Evolutionary conservation across 495 filamentous ascomycete species (phyloP).

Genomic region (Trichoderma orchidacearum): DNA sequence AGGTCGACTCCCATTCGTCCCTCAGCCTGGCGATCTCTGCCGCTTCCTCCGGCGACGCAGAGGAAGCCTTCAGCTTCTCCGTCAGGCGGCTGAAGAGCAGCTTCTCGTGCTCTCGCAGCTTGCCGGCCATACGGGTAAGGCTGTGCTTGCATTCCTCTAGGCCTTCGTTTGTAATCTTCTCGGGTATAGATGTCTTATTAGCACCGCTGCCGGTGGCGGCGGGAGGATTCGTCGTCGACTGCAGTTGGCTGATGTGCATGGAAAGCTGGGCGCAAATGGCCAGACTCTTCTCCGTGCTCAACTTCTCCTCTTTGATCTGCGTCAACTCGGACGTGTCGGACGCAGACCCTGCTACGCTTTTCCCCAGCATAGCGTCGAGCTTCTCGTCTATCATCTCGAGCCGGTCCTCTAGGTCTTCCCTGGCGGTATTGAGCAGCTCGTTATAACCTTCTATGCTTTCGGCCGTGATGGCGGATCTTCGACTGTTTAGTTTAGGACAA

Average conservation of each 20-base stretch:
- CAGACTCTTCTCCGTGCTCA: not conserved
- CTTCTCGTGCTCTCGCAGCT: not conserved
- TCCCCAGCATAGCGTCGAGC: not conserved
- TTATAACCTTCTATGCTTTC: not conserved
- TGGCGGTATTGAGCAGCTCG: not conserved
- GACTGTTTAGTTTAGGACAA: not conserved
- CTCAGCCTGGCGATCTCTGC: not conserved
- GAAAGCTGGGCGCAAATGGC: not conserved
- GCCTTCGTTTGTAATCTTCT: not conserved
- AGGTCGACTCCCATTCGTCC: not conserved
- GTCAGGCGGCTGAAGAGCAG: not conserved
- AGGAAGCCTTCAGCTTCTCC: not conserved
- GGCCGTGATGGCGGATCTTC: not conserved
- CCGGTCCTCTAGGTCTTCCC: not conserved
- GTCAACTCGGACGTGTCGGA: not conserved
- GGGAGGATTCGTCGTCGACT: not conserved
- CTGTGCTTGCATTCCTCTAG: not conserved
- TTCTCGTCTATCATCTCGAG: not conserved
- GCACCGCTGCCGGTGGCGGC: not conserved
- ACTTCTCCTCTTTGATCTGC: not conserved
- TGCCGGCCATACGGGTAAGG: not conserved
- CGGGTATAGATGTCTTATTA: not conserved
- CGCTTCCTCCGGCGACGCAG: not conserved
- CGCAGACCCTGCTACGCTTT: not conserved
- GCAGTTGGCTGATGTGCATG: not conserved